phyloP scores from a whole-genome alignment of 129 eudicot genomes.

The Helianthus annuus region DNA sequence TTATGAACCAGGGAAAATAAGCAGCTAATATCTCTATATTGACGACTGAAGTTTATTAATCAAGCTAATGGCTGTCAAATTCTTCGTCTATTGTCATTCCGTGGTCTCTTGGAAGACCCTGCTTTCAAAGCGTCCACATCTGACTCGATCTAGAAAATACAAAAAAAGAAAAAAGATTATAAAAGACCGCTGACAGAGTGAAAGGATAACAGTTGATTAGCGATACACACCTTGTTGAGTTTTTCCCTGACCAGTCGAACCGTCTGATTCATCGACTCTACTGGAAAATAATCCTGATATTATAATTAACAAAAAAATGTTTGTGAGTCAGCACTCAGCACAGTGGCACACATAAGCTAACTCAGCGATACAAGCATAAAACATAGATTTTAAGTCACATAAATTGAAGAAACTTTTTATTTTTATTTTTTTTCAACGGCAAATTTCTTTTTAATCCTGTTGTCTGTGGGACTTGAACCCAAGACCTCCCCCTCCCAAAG shows the following conservation, averaged over 20 bases:
- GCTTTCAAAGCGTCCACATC: conserved; percentile 50
- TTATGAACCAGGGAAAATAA: neutral
- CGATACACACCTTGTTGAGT: conserved; percentile 66
- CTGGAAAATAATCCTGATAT: conserved; percentile 80
- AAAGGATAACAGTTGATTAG: neutral
- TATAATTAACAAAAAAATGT: conserved; percentile 8
- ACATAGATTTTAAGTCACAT: neutral
- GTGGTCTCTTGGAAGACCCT: conserved; percentile 60
- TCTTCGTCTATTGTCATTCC: conserved; percentile 86
- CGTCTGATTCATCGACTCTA: conserved; percentile 87
- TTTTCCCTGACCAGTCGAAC: conserved; percentile 83
- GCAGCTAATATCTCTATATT: neutral
- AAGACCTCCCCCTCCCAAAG: too few species aligned
- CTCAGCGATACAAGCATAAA: neutral
- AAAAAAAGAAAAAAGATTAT: conserved; percentile 10
- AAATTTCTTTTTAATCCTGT: too few species aligned
- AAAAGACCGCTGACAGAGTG: neutral
- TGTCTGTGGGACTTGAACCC: too few species aligned
- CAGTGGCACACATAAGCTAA: neutral
- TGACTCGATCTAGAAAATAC: conserved; percentile 57
- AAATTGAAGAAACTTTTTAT: conserved; percentile 7
- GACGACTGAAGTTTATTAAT: neutral
- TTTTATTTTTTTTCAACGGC: too few species aligned
- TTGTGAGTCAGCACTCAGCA: conserved; percentile 10
- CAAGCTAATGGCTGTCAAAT: conserved; percentile 40